A percentile compares a stretch with the other conserved stretches of the same genome.
Conservation (phyloP, 768 basidiomycete genomes). For the Boletus fagicola region DNA sequence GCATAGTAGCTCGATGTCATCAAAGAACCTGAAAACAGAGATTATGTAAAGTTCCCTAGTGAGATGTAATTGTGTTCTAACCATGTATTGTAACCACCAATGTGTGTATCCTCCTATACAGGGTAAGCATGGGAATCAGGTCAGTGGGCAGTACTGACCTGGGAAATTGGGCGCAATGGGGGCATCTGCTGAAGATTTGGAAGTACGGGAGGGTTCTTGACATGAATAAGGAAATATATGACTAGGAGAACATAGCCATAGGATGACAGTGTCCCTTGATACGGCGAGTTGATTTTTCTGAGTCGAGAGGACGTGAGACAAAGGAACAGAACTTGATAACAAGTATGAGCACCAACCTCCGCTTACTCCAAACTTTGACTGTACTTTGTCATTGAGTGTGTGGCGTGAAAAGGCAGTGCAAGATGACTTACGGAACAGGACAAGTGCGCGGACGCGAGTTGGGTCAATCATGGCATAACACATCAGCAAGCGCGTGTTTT, state of each 20-base stretch:
- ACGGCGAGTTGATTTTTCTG: slow-evolving; percentile 98
- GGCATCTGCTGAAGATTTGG: slow-evolving; percentile 97
- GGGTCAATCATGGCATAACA: slow-evolving; percentile 98
- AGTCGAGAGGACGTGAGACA: slow-evolving; percentile 1
- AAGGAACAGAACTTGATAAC: neutral
- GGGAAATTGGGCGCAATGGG: slow-evolving; percentile 81
- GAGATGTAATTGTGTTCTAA: slow-evolving; percentile 28
- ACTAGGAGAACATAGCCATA: slow-evolving; percentile 98
- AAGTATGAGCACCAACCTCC: slow-evolving; percentile 50
- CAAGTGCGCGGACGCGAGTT: slow-evolving; percentile 87
- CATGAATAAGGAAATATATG: slow-evolving; percentile 96
- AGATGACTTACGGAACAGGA: slow-evolving; percentile 84
- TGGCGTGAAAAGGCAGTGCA: slow-evolving; percentile 8
- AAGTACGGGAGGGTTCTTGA: slow-evolving; percentile 94
- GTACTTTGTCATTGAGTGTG: slow-evolving; percentile 13
- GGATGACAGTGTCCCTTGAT: slow-evolving; percentile 93
- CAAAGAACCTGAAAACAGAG: slow-evolving; percentile 73
- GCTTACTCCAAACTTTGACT: slow-evolving; percentile 99
- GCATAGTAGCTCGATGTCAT: slow-evolving; percentile 90
- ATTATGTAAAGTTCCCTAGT: slow-evolving; percentile 10
- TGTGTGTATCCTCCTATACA: slow-evolving; percentile 71
- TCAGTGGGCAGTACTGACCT: slow-evolving; percentile 42
- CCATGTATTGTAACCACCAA: slow-evolving; percentile 84
- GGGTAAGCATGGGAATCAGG: slow-evolving; percentile 12
- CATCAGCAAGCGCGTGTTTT: slow-evolving; percentile 94